Base-by-base conservation (phyloP, 805 yeast species). In the Scheffersomyces lignosus region DNA sequence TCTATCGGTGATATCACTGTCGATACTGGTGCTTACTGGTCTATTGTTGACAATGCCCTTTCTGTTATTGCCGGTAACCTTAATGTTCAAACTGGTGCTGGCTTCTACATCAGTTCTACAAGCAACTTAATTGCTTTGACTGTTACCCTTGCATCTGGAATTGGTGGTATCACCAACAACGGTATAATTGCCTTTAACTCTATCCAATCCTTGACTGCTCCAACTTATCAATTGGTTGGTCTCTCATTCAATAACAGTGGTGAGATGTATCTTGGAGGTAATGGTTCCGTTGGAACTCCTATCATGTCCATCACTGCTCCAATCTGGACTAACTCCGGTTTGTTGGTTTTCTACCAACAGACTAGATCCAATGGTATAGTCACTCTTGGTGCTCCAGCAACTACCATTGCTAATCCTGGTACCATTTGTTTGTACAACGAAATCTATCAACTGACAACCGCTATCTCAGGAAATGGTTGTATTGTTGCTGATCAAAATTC, bases 181-280 rank as follows among this genome's bases (percentile, higher is more conserved):
- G 59, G 59, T 14, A 42, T 36, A 15, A 39, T 51, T 37, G 38
- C 49, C 14, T 54, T 47, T 36, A 42, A 49, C 31, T 37, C 56
- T 3, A 30, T 38, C 6, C 27, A 26, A 20, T 38, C 48, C 3
- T 14, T 42, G 9, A 26, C 40, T n/a, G 37, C 49, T 22, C 53
- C 55, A 14, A 17, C 31, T 14, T 50, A 37, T 22, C 15, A 33
- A 15, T 26, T 53, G 9, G 18, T 24, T n/a, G 31, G 40, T 26
- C 23, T 25, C 23, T 28, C 34, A 8, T 51, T 54, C 27, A 14
- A 20, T 4, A 54, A 54, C 27, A 30, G 41, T 5, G 59, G 59
- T 10, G 30, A 36, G 7, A 36, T 51, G 25, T 49, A 38, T 36
- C 34, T 47, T 18, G 47, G 40, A 14, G 49, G 45, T 15, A 37